Percentiles rank a stretch among this genome's conserved stretches.
phyloP scores from a whole-genome alignment of 768 basidiomycete species.

The Plicaturopsis crispa region DNA sequence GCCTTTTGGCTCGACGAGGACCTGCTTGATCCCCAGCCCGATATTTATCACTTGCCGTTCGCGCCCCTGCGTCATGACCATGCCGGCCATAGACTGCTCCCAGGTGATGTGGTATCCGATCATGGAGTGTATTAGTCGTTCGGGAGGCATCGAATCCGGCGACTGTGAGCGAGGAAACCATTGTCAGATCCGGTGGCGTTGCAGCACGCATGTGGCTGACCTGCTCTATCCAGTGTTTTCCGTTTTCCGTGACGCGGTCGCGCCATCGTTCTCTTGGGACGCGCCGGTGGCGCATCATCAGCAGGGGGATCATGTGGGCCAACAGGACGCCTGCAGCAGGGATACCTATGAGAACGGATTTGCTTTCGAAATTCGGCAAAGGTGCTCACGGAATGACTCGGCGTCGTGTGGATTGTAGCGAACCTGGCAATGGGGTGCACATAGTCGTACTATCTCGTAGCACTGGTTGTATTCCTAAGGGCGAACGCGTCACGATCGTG shows the following conservation, averaged over 20 bases:
- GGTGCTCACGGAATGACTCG: conserved; percentile 59
- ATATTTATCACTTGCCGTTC: conserved; percentile 74
- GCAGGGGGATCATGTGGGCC: conserved; percentile 66
- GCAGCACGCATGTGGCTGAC: conserved; percentile 24
- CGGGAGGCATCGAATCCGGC: conserved; percentile 53
- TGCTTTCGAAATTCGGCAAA: neutral
- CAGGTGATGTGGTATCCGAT: conserved; percentile 74
- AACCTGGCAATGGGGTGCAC: conserved; percentile 50
- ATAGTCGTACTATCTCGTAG: conserved; percentile 49
- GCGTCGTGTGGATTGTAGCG: conserved; percentile 47
- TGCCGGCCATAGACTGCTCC: conserved; percentile 66
- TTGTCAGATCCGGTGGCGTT: conserved; percentile 1
- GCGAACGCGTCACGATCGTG: conserved; percentile 5
- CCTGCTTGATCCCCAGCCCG: conserved; percentile 70
- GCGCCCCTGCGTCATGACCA: conserved; percentile 79
- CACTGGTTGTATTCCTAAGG: conserved; percentile 69
- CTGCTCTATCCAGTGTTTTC: conserved; percentile 83
- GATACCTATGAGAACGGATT: conserved; percentile 1
- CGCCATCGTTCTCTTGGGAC: conserved; percentile 72
- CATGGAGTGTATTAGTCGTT: conserved; percentile 62
- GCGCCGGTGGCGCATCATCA: conserved; percentile 82
- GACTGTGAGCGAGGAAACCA: conserved; percentile 23
- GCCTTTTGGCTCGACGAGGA: conserved; percentile 54
- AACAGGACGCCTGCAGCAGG: conserved; percentile 52
- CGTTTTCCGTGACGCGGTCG: conserved; percentile 49